These are phyloP conservation scores for Peronospora farinosa DNA, from an alignment of 352 stramenopile genomes.

Conservation along the genomic window DNA sequence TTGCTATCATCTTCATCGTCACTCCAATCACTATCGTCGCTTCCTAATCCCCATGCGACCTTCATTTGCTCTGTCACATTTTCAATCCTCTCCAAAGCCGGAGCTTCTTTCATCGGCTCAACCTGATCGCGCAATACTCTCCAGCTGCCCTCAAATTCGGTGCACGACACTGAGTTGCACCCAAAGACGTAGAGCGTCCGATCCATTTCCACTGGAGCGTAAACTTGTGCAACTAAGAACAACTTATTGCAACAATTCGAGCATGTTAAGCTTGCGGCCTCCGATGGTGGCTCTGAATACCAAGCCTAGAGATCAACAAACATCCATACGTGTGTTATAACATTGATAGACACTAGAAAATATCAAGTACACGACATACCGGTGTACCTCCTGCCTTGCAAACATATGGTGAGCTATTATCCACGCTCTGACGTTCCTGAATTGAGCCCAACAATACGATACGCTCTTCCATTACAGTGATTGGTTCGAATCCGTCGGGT, in stretches of 20 bases:
- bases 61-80: constrained; percentile 18
- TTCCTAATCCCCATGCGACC: constrained; percentile 34
- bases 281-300: constrained; percentile 39
- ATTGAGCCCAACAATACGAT: constrained; percentile 65
- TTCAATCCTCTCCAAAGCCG: constrained; percentile 6
- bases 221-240: constrained; percentile 75
- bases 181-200: constrained; percentile 81
- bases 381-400: constrained; percentile 75
- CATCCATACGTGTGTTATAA: constrained; percentile 1
- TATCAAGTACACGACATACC: constrained; percentile 25
- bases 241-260: constrained; percentile 49
- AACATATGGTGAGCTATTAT: constrained; percentile 59
- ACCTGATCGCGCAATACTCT: constrained; percentile 63
- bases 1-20: constrained; percentile 42
- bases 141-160: constrained; percentile 58
- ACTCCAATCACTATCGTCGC: constrained; percentile 71
- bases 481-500: no score
- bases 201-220: constrained; percentile 63
- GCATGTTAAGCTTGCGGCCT: constrained; percentile 41
- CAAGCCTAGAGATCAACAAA: constrained; percentile 45
- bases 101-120: constrained; percentile 5
- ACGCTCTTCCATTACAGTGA: constrained; percentile 26
- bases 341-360: not conserved
- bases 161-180: constrained; percentile 76
- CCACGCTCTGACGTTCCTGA: constrained; percentile 56